Base-by-base conservation (phyloP, 768 basidiomycete genomes). In the Pleurotus platypus region DNA sequence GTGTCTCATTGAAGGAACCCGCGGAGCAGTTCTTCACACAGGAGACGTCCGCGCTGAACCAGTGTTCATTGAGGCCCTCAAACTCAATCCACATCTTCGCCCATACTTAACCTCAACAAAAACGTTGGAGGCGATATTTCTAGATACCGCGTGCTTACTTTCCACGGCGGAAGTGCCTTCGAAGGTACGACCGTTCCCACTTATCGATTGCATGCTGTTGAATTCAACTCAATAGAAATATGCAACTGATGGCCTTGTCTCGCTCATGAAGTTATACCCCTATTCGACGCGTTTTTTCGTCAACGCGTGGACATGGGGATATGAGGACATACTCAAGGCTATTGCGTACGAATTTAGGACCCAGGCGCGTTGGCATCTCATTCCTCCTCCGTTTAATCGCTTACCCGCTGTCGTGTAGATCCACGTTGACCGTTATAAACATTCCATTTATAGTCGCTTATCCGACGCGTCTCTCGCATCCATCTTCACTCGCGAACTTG, bases 251-350 rank as follows among this genome's bases (percentile, higher is more conserved):
- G 90, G 87, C 2, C 72, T 96, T 2, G 69, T 92, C 16, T 72
- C 82, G 15, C 76, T 97, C 1, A 87, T 98, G 70, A 72, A 76
- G 8, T 65, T 85, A 2, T 89, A 87, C 57, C 88, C 93, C 0
- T 59, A 74, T 0, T 72, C 78, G 3, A 86, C 86, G 0, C 76
- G 83, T 55, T 97, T 98, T 72, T 98, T 90, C 72, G 77, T 99
- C 57, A 96, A 97, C 65, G 67, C 83, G 0, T 99, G 96, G 96
- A 96, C 95, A 0, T 95, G 90, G 87, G 96, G 96, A 0, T 98
- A 97, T 67, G 96, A 99, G 69, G 92, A 94, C 56, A 73, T 95
- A 12, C 74, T 97, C 26, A 91, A 92, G 64, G 90, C 79, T 0
- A 73, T 98, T 6, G 80, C 89, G 2, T 71, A 76, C 2, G 74